These are phyloP conservation scores for Pharnaceum exiguum DNA, from an alignment of 148 eudicot genomes.

Conservation along the genomic window DNA sequence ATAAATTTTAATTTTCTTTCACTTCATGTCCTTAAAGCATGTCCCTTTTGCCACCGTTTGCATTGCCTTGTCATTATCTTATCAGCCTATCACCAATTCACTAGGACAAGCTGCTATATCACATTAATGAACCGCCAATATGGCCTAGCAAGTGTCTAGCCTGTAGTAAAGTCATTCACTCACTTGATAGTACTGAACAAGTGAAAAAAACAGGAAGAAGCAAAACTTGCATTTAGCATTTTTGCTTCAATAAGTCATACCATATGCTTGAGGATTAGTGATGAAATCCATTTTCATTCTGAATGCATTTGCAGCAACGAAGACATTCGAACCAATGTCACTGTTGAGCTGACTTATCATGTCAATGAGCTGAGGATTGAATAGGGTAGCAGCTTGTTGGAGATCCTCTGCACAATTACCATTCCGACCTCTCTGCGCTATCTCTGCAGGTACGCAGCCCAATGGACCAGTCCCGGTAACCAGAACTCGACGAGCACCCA, in stretches of 20 bases:
- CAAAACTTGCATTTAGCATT: background rate
- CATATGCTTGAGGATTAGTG: constrained; percentile 33
- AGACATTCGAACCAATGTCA: constrained; percentile 30
- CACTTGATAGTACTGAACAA: no score
- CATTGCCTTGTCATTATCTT: no score
- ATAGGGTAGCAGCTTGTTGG: constrained; percentile 31
- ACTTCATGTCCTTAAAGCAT: constrained; percentile 3
- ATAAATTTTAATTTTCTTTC: constrained; percentile 4
- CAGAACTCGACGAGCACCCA: constrained; percentile 50
- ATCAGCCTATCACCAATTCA: no score
- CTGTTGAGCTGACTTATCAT: constrained; percentile 29
- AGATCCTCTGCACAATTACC: constrained; percentile 38
- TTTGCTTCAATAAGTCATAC: constrained; percentile 7
- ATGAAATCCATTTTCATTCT: constrained; percentile 39
- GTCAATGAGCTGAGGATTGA: constrained; percentile 37
- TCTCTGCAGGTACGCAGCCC: constrained; percentile 48
- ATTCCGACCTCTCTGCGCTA: constrained; percentile 39
- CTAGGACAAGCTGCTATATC: no score
- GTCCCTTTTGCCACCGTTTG: background rate
- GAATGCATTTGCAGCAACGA: constrained; percentile 34
- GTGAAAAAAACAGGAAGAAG: no score
- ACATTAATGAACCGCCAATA: no score
- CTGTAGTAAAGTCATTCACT: no score
- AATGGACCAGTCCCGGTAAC: constrained; percentile 56
- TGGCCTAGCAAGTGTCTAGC: no score